A percentile compares a stretch with the other conserved stretches of the same genome.
Conservation (phyloP, 2,329 filamentous ascomycete genomes). For the Alternaria arbusti region DNA sequence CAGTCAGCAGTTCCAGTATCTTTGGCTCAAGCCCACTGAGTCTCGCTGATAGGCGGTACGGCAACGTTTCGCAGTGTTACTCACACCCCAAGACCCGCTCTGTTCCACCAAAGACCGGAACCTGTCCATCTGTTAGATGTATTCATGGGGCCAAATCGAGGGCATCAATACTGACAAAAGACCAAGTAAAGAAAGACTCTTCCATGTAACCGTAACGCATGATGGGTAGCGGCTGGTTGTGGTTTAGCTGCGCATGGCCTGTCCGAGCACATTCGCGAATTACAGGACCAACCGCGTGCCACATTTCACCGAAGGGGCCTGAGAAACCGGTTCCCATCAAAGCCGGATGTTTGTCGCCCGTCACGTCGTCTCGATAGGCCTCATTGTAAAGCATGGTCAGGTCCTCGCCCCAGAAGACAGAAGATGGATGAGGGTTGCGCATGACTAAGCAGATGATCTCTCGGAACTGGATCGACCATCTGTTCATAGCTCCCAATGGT, state of each 20-base stretch:
- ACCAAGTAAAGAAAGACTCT: conserved; percentile 53
- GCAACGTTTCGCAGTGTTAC: conserved; percentile 7
- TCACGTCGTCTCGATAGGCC: conserved; percentile 43
- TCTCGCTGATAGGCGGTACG: not conserved
- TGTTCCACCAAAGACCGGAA: conserved; percentile 50
- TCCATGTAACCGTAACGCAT: conserved; percentile 38
- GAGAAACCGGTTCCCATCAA: conserved; percentile 43
- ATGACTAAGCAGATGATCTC: conserved; percentile 46
- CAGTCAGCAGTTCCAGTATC: conserved; percentile 22
- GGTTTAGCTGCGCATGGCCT: conserved; percentile 32
- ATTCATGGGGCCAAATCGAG: not conserved
- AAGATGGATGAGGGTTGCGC: conserved; percentile 37
- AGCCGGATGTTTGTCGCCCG: conserved; percentile 38
- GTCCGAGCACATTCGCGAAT: conserved; percentile 39
- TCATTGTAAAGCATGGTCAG: conserved; percentile 51
- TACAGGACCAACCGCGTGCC: conserved; percentile 46
- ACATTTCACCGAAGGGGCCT: conserved; percentile 48
- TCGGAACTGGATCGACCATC: conserved; percentile 58
- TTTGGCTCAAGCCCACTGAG: not conserved
- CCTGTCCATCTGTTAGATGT: not conserved
- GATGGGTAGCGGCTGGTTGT: conserved; percentile 40
- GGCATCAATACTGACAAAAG: conserved; percentile 29
- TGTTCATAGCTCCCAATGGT: conserved; percentile 55
- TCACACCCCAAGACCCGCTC: conserved; percentile 38
- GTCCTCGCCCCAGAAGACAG: conserved; percentile 45